Conservation (phyloP, 495 filamentous ascomycete genomes). For the Articulospora tetracladia region DNA sequence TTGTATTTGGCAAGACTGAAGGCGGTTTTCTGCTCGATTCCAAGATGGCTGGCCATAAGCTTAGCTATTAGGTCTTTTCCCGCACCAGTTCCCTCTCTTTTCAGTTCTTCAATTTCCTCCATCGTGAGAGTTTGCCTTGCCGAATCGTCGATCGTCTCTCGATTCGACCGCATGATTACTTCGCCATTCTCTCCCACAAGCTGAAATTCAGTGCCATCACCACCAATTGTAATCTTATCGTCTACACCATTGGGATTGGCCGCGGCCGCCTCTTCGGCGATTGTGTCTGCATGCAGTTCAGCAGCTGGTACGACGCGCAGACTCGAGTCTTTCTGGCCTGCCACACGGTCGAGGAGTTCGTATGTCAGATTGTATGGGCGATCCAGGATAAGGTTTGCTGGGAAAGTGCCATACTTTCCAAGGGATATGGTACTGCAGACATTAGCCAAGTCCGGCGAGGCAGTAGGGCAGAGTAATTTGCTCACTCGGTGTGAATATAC, state of each 20-base stretch:
- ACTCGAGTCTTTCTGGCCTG: constrained; percentile 49
- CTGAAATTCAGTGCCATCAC: constrained; percentile 45
- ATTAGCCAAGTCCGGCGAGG: constrained; percentile 23
- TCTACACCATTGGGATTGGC: constrained; percentile 28
- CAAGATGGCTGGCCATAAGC: constrained; percentile 77
- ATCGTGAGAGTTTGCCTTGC: constrained; percentile 77
- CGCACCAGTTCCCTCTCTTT: constrained; percentile 68
- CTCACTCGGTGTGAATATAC: constrained; percentile 34
- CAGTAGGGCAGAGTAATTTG: constrained; percentile 16
- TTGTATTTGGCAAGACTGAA: constrained; percentile 96
- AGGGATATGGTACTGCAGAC: constrained; percentile 68
- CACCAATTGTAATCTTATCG: constrained; percentile 32
- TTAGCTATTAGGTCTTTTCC: constrained; percentile 87
- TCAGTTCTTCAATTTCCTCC: constrained; percentile 88
- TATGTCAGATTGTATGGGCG: constrained; percentile 89
- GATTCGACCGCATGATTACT: constrained; percentile 72
- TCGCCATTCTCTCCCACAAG: constrained; percentile 49
- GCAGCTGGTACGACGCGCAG: constrained; percentile 76
- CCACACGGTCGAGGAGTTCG: constrained; percentile 70
- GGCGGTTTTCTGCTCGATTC: constrained; percentile 87
- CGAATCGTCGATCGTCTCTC: constrained; percentile 73
- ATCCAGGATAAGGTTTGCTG: constrained; percentile 78
- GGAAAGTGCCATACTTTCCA: constrained; percentile 87
- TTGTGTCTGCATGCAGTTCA: constrained; percentile 79
- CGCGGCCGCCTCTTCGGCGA: constrained; percentile 45